Base-by-base conservation (phyloP, 2,329 filamentous ascomycete genomes). In the Aspergillus fumigatiaffinis region DNA sequence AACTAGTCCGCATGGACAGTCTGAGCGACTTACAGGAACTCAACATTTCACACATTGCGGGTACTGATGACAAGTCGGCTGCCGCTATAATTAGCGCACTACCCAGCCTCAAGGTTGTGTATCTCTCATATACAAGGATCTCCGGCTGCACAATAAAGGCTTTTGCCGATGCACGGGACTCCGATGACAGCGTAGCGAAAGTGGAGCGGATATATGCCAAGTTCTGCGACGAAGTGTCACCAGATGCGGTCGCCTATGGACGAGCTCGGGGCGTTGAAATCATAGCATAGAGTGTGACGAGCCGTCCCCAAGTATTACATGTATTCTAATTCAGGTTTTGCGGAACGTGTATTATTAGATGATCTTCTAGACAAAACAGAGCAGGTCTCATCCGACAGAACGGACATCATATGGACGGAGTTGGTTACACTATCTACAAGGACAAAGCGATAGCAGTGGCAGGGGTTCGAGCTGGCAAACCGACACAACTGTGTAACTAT, bases 201-300 rank as follows among this genome's bases (percentile, higher is more conserved):
- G 52, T 74, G n/a, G 62, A 72, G n/a, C 55, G 57, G 1, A 26
- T 75, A 21, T 58, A 64, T 52, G 53, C 69, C 4, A 66, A 55
- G 21, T 66, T 63, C 8, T 75, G 73, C 32, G 67, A 71, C 29
- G 47, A 58, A 20, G 61, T 74, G 0, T 73, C 71, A 8, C 63
- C 62, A 3, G 72, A 75, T 63, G 73, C 72, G 6, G 56, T 73
- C 21, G 64, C 63, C 6, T 75, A 72, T 55, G 72, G 71, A 17
- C 65, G 71, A 5, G 59, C 62, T 10, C 62, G 55, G 42, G 71
- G 70, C 3, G 52, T 73, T 42, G 61, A 67, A 10, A 63, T 73
- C 8, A 51, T 71, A 9, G 63, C 54, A 28, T 68, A 65, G 41
- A 20, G 42, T 20, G 42, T 2, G 1, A 14, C 21, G 42, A 23